phyloP scores from a whole-genome alignment of 1,284 basidiomycete genomes.

The Tilletiaria anomala region DNA sequence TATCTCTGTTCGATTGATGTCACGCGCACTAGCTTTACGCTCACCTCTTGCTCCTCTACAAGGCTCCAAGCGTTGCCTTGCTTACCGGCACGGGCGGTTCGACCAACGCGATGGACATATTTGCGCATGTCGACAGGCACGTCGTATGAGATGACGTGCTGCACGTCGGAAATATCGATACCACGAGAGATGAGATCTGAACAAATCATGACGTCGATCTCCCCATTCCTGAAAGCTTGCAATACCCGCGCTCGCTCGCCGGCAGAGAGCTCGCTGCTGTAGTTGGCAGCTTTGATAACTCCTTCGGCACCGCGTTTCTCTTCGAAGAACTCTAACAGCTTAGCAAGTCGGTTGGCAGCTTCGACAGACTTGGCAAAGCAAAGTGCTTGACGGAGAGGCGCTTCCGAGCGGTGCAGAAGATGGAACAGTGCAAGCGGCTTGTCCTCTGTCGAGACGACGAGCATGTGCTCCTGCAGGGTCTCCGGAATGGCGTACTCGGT shows the following conservation, averaged over 20 bases:
- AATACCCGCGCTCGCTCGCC: constrained; percentile 63
- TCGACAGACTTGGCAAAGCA: constrained; percentile 95
- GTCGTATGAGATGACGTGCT: constrained; percentile 86
- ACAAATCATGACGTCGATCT: constrained; percentile 61
- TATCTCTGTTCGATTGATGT: too few relatives aligned
- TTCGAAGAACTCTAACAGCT: constrained; percentile 69
- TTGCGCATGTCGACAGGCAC: constrained; percentile 91
- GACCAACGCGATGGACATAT: constrained; percentile 88
- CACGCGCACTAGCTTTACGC: too few relatives aligned
- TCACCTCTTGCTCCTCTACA: constrained; percentile 89
- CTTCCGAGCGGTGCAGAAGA: constrained; percentile 50
- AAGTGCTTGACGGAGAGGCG: constrained; percentile 54
- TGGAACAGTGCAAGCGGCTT: constrained; percentile 85
- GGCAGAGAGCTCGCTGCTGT: constrained; percentile 70
- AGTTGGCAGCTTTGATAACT: constrained; percentile 44
- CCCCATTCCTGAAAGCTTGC: constrained; percentile 62
- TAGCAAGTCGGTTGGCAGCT: constrained; percentile 66
- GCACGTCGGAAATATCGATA: constrained; percentile 83
- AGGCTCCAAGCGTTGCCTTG: constrained; percentile 79
- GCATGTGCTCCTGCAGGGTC: constrained; percentile 48
- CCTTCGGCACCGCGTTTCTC: constrained; percentile 11
- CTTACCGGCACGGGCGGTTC: constrained; percentile 81
- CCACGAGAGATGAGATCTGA: constrained; percentile 91
- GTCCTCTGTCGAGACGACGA: constrained; percentile 59
- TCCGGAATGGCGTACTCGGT: constrained; percentile 27